These are phyloP conservation scores for Cryptococcus sp. DNA, from an alignment of 1,284 basidiomycete genomes.

Conservation along the genomic window DNA sequence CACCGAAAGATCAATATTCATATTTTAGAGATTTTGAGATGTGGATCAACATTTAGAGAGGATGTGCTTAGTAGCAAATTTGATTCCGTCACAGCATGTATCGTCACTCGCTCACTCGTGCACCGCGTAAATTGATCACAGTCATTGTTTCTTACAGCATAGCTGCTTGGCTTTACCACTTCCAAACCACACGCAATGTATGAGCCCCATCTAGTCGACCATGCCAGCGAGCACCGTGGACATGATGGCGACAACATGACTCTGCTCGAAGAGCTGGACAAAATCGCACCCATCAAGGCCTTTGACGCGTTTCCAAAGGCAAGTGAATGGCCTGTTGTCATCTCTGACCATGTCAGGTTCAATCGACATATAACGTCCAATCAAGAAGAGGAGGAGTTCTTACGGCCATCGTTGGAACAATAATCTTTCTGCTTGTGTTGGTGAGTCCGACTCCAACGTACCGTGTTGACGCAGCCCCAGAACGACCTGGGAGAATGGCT, in stretches of 20 bases:
- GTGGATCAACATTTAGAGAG: slow-evolving; percentile 39
- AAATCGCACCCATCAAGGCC: slow-evolving; percentile 51
- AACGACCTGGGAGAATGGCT: slow-evolving; percentile 88
- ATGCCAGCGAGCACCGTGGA: slow-evolving; percentile 18
- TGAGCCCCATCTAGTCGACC: slow-evolving; percentile 39
- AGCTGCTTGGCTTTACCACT: no score
- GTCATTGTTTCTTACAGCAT: no score
- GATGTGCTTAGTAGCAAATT: background rate
- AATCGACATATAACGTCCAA: slow-evolving; percentile 80
- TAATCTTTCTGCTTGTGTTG: slow-evolving; percentile 60
- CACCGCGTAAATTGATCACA: no score
- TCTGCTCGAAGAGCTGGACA: slow-evolving; percentile 53
- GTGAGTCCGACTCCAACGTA: slow-evolving; percentile 23
- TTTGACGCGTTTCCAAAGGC: slow-evolving; percentile 77
- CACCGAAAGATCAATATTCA: slow-evolving; percentile 68
- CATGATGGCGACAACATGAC: slow-evolving; percentile 23
- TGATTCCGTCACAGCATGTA: no score
- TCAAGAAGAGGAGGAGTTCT: slow-evolving; percentile 85
- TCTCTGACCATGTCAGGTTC: slow-evolving; percentile 55
- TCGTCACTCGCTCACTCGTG: no score
- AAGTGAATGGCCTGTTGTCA: background rate
- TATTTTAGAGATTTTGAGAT: slow-evolving; percentile 71
- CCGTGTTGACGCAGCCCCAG: slow-evolving; percentile 60
- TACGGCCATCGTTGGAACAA: slow-evolving; percentile 73
- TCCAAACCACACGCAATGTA: slow-evolving; percentile 24